Evolutionary conservation across 139 green algal species (phyloP), one percentile per base, ranked within the genome.

Genomic region (Tetratostichococcus sp.): DNA sequence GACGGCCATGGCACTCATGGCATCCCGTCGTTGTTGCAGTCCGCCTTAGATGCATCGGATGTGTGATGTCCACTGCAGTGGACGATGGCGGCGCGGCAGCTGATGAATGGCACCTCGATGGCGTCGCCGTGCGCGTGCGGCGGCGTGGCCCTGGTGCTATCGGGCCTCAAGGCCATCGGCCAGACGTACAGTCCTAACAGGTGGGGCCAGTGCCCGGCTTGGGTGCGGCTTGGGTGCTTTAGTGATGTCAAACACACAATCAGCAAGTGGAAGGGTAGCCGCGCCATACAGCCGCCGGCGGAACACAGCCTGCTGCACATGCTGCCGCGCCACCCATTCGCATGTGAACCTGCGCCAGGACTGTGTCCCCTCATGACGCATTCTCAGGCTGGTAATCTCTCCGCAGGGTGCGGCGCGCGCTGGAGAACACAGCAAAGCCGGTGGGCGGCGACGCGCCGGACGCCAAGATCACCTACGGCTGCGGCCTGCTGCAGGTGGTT

Each of bases 41-140:
- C 39, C 39, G 11, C 39, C 39, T 50, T 17, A 26, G 2, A 25
- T 62, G 50, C 14, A 2, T 17, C 8, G 39, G 8, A 8, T 8
- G 39, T 14, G 8, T 50, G 39, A 8, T 50, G 39, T 22, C 2
- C 19, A 2, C 50, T 62, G 50, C 50, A 62, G 50, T 62, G 50
- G 50, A 62, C 50, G 17, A 62, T 62, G 72, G 50, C 50, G 50
- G 50, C 50, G 43, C 77, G 89, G 4, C 88, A 95, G 86, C 85
- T 97, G 26, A 97, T 97, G 91, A 97, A 97, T 72, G 94, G 85
- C 43, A 93, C 89, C 58, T 83, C 74, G 75, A 97, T 98, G 93
- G 71, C 87, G 5, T 89, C 85, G 0, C 92, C 93, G 35, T 91
- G 86, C 78, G 91, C 89, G 1, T 89, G 74, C 43, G 93, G 93